A percentile compares a stretch with the other conserved stretches of the same genome.
Conservation (phyloP, 192 early-diverging fungal genomes). For the Coemansia brasiliensis region DNA sequence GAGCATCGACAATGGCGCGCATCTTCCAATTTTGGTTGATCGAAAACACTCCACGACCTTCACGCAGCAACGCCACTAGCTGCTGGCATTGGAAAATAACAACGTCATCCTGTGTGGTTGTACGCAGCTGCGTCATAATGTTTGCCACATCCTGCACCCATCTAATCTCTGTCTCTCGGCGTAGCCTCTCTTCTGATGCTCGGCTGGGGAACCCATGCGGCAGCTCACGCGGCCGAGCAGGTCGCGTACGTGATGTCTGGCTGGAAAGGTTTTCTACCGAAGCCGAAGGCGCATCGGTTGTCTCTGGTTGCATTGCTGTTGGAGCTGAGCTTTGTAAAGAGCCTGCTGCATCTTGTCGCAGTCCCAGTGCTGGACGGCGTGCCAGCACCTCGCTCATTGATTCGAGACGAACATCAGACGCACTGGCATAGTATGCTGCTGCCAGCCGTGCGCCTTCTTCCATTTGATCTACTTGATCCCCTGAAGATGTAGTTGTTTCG, state of each 20-base stretch:
- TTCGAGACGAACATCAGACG: slow-evolving; percentile 35
- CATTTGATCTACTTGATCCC: slow-evolving; percentile 15
- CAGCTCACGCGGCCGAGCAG: slow-evolving; percentile 22
- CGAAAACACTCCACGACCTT: slow-evolving; percentile 50
- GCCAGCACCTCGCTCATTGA: slow-evolving; percentile 24
- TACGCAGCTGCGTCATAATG: slow-evolving; percentile 32
- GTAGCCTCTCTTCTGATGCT: slow-evolving; percentile 46
- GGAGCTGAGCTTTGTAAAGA: background rate
- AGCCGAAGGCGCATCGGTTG: slow-evolving; percentile 18
- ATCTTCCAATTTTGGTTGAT: slow-evolving; percentile 51
- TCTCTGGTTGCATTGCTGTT: slow-evolving; percentile 10
- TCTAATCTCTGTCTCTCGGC: slow-evolving; percentile 50
- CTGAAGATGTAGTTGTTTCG: slow-evolving; percentile 23
- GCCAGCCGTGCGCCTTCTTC: slow-evolving; percentile 18
- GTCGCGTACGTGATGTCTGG: slow-evolving; percentile 11
- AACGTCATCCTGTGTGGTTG: slow-evolving; percentile 30
- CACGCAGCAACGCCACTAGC: slow-evolving; percentile 40
- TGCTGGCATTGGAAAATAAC: slow-evolving; percentile 42
- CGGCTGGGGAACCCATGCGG: slow-evolving; percentile 42
- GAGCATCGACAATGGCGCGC: slow-evolving; percentile 42
- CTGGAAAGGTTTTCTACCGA: slow-evolving; percentile 30
- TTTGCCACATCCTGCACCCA: slow-evolving; percentile 52
- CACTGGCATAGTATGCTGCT: slow-evolving; percentile 29
- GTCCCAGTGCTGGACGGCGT: slow-evolving; percentile 39
- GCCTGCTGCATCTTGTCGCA: slow-evolving; percentile 25